These are phyloP conservation scores for Polygonum aviculare DNA, from an alignment of 148 eudicot species.

Conservation along the genomic window DNA sequence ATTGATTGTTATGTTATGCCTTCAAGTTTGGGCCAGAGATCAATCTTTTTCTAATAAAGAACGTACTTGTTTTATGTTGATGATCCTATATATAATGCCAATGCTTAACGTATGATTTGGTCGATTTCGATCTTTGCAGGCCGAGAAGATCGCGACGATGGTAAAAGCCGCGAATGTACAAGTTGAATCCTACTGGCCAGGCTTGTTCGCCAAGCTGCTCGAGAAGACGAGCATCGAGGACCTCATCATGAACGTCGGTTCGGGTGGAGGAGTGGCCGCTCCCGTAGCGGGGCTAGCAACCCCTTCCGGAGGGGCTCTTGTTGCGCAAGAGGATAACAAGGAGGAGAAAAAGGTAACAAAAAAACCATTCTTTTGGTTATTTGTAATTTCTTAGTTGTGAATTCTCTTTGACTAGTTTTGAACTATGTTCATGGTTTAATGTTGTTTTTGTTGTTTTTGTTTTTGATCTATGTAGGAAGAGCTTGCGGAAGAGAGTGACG, in stretches of 20 bases:
- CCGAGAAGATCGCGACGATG: conserved; percentile 42
- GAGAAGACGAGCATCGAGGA: conserved; percentile 49
- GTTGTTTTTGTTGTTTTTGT: too few relatives aligned
- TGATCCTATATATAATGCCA: too few relatives aligned
- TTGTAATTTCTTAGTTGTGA: too few relatives aligned
- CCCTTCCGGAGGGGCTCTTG: conserved; percentile 32
- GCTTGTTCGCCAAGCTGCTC: conserved; percentile 49
- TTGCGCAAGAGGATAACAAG: conserved; percentile 23
- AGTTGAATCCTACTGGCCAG: conserved; percentile 52
- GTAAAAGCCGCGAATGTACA: conserved; percentile 38
- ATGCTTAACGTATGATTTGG: not conserved
- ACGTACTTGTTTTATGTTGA: too few relatives aligned
- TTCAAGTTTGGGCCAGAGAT: too few relatives aligned
- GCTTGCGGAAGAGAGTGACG: conserved; percentile 29
- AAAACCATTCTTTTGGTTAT: too few relatives aligned
- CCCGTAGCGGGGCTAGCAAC: conserved; percentile 23
- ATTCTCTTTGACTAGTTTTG: too few relatives aligned
- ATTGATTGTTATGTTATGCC: too few relatives aligned
- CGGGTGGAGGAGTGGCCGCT: conserved; percentile 50
- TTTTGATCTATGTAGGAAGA: conserved; percentile 15
- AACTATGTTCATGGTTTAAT: too few relatives aligned
- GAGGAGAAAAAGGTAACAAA: conserved; percentile 38
- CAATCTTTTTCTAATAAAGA: too few relatives aligned
- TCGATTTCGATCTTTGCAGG: conserved; percentile 16
- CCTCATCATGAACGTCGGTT: conserved; percentile 48